Percentiles rank a stretch among this genome's conserved stretches.
Conservation (phyloP, 305 asterid species). For the Solanum hybrid region DNA sequence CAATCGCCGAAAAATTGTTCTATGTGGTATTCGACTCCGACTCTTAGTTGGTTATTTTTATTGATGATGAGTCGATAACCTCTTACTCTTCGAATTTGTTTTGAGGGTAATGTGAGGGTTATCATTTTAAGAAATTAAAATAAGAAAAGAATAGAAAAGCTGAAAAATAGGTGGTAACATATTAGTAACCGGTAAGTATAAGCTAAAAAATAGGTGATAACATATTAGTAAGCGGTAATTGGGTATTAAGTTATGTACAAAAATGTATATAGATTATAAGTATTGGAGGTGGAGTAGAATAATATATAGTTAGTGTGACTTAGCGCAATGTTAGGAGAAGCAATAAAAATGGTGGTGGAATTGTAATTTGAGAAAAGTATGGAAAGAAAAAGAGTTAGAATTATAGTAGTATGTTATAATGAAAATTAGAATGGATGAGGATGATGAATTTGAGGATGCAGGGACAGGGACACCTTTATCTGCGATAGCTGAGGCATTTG, state of each 20-base stretch:
- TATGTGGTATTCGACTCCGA: neutral
- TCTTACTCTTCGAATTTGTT: neutral
- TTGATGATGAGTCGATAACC: neutral
- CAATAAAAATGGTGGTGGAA: slow-evolving; percentile 27
- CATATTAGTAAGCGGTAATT: neutral
- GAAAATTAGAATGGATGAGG: slow-evolving; percentile 37
- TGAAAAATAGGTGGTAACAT: neutral
- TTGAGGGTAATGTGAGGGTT: neutral
- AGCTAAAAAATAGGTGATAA: neutral
- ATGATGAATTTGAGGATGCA: slow-evolving; percentile 34
- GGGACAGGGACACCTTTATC: slow-evolving; percentile 44
- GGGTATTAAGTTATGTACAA: neutral
- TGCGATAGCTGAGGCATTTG: slow-evolving; percentile 80
- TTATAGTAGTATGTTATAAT: neutral
- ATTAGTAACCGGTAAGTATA: neutral
- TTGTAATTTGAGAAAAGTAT: slow-evolving; percentile 20
- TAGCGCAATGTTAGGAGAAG: slow-evolving; percentile 21
- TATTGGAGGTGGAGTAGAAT: neutral
- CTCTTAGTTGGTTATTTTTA: neutral
- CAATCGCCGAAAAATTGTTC: neutral
- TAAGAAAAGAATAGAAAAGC: neutral
- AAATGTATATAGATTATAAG: neutral
- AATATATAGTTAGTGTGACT: neutral
- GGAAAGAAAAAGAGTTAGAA: neutral
- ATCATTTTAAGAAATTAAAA: neutral